Evolutionary conservation across 805 yeast species (phyloP), one percentile per base, ranked within the genome.

Genomic region (Deakozyma indianensis): DNA sequence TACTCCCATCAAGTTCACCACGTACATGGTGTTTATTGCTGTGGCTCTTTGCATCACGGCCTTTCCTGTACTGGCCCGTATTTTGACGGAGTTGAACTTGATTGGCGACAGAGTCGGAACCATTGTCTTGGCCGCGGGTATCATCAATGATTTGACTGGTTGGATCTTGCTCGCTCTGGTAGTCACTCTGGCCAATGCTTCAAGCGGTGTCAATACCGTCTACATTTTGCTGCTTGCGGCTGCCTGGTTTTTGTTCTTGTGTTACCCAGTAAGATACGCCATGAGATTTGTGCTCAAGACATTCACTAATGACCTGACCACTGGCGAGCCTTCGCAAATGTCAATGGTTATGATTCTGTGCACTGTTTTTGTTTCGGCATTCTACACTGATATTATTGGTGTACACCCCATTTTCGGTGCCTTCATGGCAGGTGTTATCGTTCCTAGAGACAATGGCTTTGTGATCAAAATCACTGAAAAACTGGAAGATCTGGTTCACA

Each of bases 361-460:
- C 5, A 56, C 76, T 46, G 78, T 77, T 51, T 74, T 83, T 48
- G 59, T 72, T 3, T 80, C 88, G 3, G 76, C 92, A 1, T 83
- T 83, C 61, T 81, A 75, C 58, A 83, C 94, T 1, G 88, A 82
- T 58, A 80, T 83, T 47, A 80, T 83, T 50, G 94, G 94, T 3
- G 90, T 82, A 9, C 94, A 83, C 61, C 83, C 92, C 0, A 83
- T 83, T 53, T 83, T 83, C 61, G 94, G 94, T 38, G 92, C 90
- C 0, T 84, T 83, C 55, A 70, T 83, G 62, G 76, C 78, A 11
- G 94, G 94, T 3, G 65, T 80, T 25, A 74, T 83, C 44, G 73
- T 83, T 4, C 94, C 94, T 5, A 68, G 90, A 53, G 87, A 83
- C 43, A 75, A 79, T 53, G 81, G 81, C 16, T 81, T 78, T 57